Base-by-base conservation (phyloP, 805 yeast genomes). In the Starmerella powellii region DNA sequence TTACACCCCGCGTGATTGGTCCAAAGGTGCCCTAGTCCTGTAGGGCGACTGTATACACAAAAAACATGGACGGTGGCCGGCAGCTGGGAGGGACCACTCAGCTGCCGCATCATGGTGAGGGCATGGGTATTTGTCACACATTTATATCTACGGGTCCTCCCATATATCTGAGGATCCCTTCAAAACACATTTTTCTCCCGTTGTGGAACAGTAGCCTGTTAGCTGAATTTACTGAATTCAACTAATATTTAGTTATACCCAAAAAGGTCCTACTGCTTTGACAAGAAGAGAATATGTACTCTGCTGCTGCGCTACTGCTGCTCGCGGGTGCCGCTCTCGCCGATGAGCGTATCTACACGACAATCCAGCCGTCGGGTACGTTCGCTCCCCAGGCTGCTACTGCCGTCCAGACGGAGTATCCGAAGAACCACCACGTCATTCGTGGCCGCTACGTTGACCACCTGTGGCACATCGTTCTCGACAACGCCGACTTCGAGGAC, bases 401-500 rank as follows among this genome's bases (percentile, higher is more conserved):
- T 20, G 58, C 58, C 21, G 55, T 54, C 23, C 54, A 54, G 54
- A 54, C 58, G 24, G 45, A 47, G 34, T 54, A 54, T 51, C 58
- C 58, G 41, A 50, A 49, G 49, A 46, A 51, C 36, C 58, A 54
- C 56, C 58, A 54, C 51, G 49, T 48, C 37, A 45, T 48, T 34
- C 47, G 48, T 45, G 56, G 58, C 48, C 56, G 57, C 26, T 38
- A 41, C 28, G 56, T 50, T 11, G 58, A 54, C 52, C 54, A 53
- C 50, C 43, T 53, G 31, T 53, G 57, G 57, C 60, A 62, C 51
- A 66, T 72, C 49, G 72, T 71, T 67, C 63, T 72, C 48, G 76
- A 71, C 59, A 68, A 68, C 59, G 71, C 74, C 41, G 59, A 70
- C 60, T 70, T 56, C 56, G 70, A 67, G 51, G 71, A 71, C 51